A percentile compares a stretch with the other conserved stretches of the same genome.
phyloP scores from a whole-genome alignment of 305 asterid species.

The Rubia occidens region DNA sequence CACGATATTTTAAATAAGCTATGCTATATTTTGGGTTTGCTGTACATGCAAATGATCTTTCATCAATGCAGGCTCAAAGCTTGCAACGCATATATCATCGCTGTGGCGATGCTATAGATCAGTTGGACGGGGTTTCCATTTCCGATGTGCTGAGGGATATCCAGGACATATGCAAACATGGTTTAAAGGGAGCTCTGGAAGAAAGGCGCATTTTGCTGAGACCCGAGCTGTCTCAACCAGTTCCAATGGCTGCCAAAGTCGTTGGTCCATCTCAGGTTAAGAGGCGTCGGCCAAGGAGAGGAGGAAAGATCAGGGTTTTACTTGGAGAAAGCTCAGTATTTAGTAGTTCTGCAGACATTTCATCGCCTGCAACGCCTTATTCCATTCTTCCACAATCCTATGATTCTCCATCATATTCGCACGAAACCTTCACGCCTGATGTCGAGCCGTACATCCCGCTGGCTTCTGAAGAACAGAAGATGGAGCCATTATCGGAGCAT shows the following conservation, averaged over 20 bases:
- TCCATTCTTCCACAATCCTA: constrained; percentile 37
- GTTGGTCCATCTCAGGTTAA: constrained; percentile 36
- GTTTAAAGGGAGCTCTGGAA: constrained; percentile 57
- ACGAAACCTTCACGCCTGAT: constrained; percentile 33
- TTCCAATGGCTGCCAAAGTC: constrained; percentile 31
- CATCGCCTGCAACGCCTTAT: constrained; percentile 27
- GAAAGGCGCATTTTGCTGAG: constrained; percentile 41
- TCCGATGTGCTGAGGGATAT: constrained; percentile 59
- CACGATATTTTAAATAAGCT: not conserved
- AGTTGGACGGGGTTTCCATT: constrained; percentile 29
- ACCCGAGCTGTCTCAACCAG: constrained; percentile 33
- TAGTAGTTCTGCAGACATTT: constrained; percentile 11
- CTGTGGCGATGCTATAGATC: constrained; percentile 21
- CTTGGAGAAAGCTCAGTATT: constrained; percentile 20
- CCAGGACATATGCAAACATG: constrained; percentile 55
- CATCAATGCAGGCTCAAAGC: constrained; percentile 25
- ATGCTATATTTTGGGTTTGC: not conserved
- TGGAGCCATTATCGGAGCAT: constrained; percentile 34
- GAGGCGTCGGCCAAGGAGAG: constrained; percentile 52
- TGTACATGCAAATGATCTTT: not conserved
- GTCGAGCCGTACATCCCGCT: constrained; percentile 35
- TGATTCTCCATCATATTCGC: constrained; percentile 32
- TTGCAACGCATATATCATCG: constrained; percentile 23
- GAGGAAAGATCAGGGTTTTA: constrained; percentile 30
- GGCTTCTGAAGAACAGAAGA: constrained; percentile 28